These are phyloP conservation scores for Globisporangium heterothallicum DNA, from an alignment of 352 stramenopile genomes.

Conservation along the genomic window DNA sequence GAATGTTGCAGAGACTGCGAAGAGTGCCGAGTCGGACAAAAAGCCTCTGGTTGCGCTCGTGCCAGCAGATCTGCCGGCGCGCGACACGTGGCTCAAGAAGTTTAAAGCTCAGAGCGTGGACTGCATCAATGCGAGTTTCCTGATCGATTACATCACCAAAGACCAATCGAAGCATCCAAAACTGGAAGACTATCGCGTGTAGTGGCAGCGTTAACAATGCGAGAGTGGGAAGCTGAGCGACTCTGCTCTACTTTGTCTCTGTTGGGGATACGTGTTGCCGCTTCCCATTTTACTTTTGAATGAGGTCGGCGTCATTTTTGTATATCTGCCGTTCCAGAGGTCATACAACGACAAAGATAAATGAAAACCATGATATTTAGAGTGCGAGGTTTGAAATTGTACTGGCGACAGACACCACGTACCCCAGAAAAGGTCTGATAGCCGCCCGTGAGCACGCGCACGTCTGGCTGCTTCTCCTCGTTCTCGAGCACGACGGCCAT, in stretches of 20 bases:
- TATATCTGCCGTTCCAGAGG: constrained; percentile 9
- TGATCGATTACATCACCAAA: constrained; percentile 86
- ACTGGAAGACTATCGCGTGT: constrained; percentile 48
- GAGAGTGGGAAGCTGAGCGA: background rate
- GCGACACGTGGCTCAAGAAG: constrained; percentile 73
- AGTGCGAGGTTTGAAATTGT: background rate
- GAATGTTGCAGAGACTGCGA: constrained; percentile 26
- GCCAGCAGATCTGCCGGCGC: constrained; percentile 38
- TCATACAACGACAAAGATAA: background rate
- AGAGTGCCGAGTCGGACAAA: constrained; percentile 28
- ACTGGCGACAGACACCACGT: background rate
- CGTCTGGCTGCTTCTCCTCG: constrained; percentile 34
- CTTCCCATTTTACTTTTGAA: constrained; percentile 7
- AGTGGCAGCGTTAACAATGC: constrained; percentile 8
- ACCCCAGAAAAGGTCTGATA: constrained; percentile 65
- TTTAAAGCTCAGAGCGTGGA: constrained; percentile 54
- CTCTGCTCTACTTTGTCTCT: background rate
- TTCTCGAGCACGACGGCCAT: constrained; percentile 46
- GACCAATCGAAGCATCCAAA: constrained; percentile 52
- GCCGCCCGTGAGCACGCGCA: constrained; percentile 69
- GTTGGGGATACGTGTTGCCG: background rate
- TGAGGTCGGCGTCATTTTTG: constrained; percentile 19
- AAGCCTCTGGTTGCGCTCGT: constrained; percentile 57
- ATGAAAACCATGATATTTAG: background rate
- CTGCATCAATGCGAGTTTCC: constrained; percentile 71